Percentiles rank a stretch among this genome's conserved stretches.
phyloP scores from a whole-genome alignment of 2,329 filamentous ascomycete species.

The Scytalidium sp. region DNA sequence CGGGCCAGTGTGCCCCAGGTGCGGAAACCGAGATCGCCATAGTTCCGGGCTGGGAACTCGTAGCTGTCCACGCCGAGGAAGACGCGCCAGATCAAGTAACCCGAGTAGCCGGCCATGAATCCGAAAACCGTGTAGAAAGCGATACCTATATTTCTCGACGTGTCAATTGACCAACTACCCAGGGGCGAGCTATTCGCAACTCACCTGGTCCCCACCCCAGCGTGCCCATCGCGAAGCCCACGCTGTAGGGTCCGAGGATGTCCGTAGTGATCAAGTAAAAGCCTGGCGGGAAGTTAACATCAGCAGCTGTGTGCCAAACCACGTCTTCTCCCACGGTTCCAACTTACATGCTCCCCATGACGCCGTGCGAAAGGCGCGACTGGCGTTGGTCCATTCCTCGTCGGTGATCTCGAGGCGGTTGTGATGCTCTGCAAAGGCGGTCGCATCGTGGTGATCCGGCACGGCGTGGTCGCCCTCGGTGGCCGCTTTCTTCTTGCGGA shows the following conservation, averaged over 20 bases:
- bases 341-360: conserved; percentile 15
- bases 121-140: conserved; percentile 2
- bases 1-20: conserved; percentile 15
- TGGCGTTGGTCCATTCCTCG: conserved; percentile 19
- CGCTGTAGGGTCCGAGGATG: conserved; percentile 19
- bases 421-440: conserved; percentile 5
- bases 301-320: background rate
- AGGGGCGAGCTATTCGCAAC: too few species aligned
- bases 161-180: background rate
- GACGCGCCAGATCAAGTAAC: conserved; percentile 17
- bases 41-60: conserved; percentile 16
- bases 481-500: conserved; percentile 8
- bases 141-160: background rate
- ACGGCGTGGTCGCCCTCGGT: background rate
- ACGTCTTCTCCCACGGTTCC: too few species aligned
- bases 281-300: conserved; percentile 2
- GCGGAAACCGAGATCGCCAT: conserved; percentile 19
- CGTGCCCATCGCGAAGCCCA: conserved; percentile 15
- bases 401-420: conserved; percentile 12
- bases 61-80: conserved; percentile 18
- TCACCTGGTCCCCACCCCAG: conserved; percentile 16
- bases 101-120: conserved; percentile 11
- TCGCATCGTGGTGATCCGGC: background rate
- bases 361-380: conserved; percentile 17
- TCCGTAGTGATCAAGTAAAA: conserved; percentile 23